Evolutionary conservation across 2,329 filamentous ascomycete species (phyloP).

Genomic region (Chalara sp.): DNA sequence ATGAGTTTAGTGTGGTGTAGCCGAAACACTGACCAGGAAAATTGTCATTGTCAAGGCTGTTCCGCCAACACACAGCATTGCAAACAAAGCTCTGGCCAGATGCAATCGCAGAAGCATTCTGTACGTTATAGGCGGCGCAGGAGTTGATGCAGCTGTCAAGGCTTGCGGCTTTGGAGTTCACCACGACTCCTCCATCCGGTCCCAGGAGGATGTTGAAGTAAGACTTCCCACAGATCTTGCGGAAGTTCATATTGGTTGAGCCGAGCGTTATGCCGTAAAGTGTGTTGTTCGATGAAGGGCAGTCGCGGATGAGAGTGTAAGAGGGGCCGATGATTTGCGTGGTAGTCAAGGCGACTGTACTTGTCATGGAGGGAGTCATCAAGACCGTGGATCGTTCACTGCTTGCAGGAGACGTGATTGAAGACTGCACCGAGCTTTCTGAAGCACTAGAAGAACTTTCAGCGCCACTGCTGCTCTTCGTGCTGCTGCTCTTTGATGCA

Average conservation of each 20-base stretch:
- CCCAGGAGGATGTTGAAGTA: conserved; percentile 1
- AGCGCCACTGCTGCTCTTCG: not conserved
- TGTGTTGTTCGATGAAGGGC: conserved; percentile 5
- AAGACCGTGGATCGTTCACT: not conserved
- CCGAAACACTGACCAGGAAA: too few relatives aligned
- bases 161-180: not conserved
- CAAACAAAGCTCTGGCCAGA: not conserved
- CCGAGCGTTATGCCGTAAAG: not conserved
- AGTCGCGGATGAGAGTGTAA: conserved; percentile 3
- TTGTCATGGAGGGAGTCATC: not conserved
- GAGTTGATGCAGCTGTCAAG: conserved; percentile 3
- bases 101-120: not conserved
- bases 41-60: too few relatives aligned
- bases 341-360: not conserved
- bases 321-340: not conserved
- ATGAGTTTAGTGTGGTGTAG: too few relatives aligned
- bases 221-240: not conserved
- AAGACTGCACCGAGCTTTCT: too few relatives aligned
- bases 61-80: conserved; percentile 1
- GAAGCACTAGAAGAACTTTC: not conserved
- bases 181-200: not conserved
- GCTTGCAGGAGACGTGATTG: not conserved
- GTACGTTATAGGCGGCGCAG: conserved; percentile 3
- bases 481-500: conserved; percentile 1
- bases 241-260: not conserved